Percentiles rank a stretch among this genome's conserved stretches.
These are phyloP conservation scores for Protomyces arabidopsidicola DNA, from an alignment of 1,139 yeast species.

Conservation along the genomic window DNA sequence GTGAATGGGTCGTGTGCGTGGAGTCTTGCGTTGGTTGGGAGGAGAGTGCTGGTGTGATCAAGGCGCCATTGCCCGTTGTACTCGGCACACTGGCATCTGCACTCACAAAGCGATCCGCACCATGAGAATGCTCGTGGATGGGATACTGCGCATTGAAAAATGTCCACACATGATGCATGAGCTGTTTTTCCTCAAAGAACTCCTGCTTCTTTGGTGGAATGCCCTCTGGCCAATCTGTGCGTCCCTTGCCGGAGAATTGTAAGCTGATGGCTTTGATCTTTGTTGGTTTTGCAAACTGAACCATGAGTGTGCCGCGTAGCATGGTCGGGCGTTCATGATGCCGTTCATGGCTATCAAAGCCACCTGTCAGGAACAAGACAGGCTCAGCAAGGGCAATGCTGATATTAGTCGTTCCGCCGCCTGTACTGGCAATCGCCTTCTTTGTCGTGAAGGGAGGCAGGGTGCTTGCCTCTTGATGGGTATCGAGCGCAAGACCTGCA, in stretches of 20 bases:
- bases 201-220: conserved; percentile 81
- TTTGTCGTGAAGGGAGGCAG: conserved; percentile 27
- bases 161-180: conserved; percentile 87
- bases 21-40: conserved; percentile 1
- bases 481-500: too few species aligned
- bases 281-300: conserved; percentile 67
- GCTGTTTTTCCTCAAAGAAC: conserved; percentile 58
- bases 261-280: conserved; percentile 67
- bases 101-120: conserved; percentile 50
- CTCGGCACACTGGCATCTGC: conserved; percentile 19
- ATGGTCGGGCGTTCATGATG: conserved; percentile 72
- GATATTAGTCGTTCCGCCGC: conserved; percentile 36
- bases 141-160: conserved; percentile 54
- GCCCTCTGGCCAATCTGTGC: conserved; percentile 97
- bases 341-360: conserved; percentile 65
- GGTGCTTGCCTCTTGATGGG: neutral
- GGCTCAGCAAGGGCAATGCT: conserved; percentile 72
- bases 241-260: conserved; percentile 62
- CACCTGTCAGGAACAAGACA: conserved; percentile 64
- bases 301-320: conserved; percentile 71
- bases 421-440: conserved; percentile 33
- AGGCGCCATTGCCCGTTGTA: conserved; percentile 9
- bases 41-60: neutral
- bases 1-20: conserved; percentile 15
- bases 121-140: conserved; percentile 42